Evolutionary conservation across 2,329 filamentous ascomycete genomes (phyloP).

Genomic region (Ophiostoma novo-ulmi): DNA sequence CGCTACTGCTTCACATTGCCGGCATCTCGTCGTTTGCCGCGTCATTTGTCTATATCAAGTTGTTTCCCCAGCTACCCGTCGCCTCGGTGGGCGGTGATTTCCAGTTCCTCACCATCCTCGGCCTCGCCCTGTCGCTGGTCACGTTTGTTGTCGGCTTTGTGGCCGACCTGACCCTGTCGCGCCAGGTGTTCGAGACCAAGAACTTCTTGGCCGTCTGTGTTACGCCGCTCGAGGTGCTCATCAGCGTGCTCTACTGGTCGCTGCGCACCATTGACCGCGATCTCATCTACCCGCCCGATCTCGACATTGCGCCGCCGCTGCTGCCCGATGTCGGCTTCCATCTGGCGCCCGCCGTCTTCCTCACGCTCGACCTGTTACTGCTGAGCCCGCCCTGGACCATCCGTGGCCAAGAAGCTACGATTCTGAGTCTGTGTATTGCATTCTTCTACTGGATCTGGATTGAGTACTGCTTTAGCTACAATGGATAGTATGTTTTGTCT

Average conservation of each 20-base stretch:
- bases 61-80: constrained; percentile 49
- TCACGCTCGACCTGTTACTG: constrained; percentile 61
- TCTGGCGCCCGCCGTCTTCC: constrained; percentile 58
- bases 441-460: constrained; percentile 73
- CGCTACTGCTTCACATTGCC: constrained; percentile 55
- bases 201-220: constrained; percentile 61
- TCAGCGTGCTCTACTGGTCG: constrained; percentile 69
- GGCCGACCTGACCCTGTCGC: constrained; percentile 58
- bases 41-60: constrained; percentile 48
- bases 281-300: constrained; percentile 50
- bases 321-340: constrained; percentile 59
- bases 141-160: constrained; percentile 59
- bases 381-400: constrained; percentile 70
- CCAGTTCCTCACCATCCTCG: constrained; percentile 71
- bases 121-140: constrained; percentile 54
- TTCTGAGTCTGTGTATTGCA: constrained; percentile 54
- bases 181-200: constrained; percentile 58
- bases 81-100: constrained; percentile 62
- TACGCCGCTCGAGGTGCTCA: constrained; percentile 65
- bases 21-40: constrained; percentile 50
- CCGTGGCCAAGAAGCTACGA: constrained; percentile 53
- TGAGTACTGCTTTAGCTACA: constrained; percentile 63
- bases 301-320: constrained; percentile 38
- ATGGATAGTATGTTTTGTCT: constrained; percentile 51
- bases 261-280: constrained; percentile 53